These are phyloP conservation scores for Talaromyces sp. DNA, from an alignment of 2,329 filamentous ascomycete genomes.

Conservation along the genomic window DNA sequence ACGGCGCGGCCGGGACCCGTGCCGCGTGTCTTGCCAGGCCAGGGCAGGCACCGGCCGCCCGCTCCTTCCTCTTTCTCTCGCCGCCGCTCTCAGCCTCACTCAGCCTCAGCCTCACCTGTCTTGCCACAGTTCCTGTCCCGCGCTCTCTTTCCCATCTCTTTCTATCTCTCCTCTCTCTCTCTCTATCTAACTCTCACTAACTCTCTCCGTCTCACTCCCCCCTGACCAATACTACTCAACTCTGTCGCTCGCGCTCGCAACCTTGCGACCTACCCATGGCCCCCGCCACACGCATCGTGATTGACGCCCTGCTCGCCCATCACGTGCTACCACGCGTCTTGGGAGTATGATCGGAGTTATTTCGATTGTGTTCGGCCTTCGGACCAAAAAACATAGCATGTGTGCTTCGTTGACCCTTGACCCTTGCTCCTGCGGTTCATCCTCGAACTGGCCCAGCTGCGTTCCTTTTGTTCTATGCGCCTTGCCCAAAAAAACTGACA, in stretches of 20 bases:
- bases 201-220: too few species aligned
- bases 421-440: not conserved
- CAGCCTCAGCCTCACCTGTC: not conserved
- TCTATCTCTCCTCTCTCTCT: too few species aligned
- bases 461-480: not conserved
- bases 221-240: too few species aligned
- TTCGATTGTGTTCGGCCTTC: not conserved
- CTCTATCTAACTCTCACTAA: not conserved
- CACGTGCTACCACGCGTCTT: not conserved
- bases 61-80: not conserved
- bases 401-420: not conserved
- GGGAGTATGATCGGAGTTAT: not conserved
- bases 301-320: not conserved
- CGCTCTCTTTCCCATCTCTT: too few species aligned
- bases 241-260: too few species aligned
- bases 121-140: too few species aligned
- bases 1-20: not conserved
- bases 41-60: not conserved
- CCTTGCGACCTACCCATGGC: too few species aligned
- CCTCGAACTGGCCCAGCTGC: not conserved
- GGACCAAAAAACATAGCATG: not conserved
- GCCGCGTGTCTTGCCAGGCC: not conserved
- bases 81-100: not conserved
- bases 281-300: too few species aligned
- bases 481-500: not conserved